Evolutionary conservation across 257 asterid species (phyloP).

Genomic region (Solanum tarijense): DNA sequence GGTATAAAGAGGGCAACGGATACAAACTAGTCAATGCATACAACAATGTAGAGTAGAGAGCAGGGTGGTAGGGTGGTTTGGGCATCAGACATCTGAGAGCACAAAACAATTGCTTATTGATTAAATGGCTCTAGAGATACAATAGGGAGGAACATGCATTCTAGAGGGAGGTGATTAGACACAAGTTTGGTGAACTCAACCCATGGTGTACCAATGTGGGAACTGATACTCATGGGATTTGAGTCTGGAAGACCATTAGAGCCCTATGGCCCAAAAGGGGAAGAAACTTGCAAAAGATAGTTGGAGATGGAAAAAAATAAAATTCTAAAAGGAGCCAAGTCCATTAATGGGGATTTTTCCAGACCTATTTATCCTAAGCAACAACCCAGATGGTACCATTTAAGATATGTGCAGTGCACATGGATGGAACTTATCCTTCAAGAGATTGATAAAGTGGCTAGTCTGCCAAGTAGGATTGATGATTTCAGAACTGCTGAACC

Average conservation of each 20-base stretch:
- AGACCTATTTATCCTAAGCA: background rate
- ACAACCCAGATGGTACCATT: background rate
- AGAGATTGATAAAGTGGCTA: background rate
- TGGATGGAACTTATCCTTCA: background rate
- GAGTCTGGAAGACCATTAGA: background rate
- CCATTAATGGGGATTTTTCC: background rate
- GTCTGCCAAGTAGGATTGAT: background rate
- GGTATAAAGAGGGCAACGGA: background rate
- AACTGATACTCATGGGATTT: background rate
- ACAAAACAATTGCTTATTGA: background rate
- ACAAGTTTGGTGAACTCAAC: background rate
- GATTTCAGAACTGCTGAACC: background rate
- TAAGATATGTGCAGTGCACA: background rate
- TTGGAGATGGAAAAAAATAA: background rate
- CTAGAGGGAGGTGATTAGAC: background rate
- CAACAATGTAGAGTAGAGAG: background rate
- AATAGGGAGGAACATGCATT: background rate
- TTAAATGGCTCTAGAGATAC: background rate
- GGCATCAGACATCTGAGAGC: background rate
- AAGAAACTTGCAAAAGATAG: background rate
- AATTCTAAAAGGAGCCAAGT: background rate
- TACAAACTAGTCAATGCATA: background rate
- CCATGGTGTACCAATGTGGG: background rate
- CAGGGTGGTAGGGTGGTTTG: background rate
- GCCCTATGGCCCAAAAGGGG: background rate